Evolutionary conservation across 805 yeast species (phyloP).

Genomic region (Wickerhamomyces chambardii): DNA sequence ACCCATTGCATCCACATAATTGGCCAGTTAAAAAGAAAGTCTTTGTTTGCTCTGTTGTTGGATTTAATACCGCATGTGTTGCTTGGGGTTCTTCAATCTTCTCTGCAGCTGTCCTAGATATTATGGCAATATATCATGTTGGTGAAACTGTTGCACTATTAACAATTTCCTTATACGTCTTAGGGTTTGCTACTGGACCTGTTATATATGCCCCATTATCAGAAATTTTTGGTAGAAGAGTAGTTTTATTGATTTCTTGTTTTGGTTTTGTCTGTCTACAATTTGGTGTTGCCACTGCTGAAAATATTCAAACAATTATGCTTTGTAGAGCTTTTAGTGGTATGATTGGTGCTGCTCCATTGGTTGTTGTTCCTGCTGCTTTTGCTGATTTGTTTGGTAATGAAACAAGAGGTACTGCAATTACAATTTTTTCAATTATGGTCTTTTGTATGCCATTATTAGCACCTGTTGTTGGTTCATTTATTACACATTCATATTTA

Average conservation of each 20-base stretch:
- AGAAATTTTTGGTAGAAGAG: conserved; percentile 67
- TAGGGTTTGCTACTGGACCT: conserved; percentile 94
- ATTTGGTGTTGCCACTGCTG: conserved; percentile 71
- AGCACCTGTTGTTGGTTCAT: conserved; percentile 76
- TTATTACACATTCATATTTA: conserved; percentile 46
- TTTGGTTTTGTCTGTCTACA: conserved; percentile 51
- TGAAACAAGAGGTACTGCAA: conserved; percentile 63
- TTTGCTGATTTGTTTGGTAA: conserved; percentile 76
- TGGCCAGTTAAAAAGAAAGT: conserved; percentile 50
- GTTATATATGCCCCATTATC: conserved; percentile 84
- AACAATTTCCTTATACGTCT: conserved; percentile 73
- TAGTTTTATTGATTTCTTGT: conserved; percentile 46
- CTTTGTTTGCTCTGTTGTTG: conserved; percentile 32
- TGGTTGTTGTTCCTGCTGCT: conserved; percentile 81
- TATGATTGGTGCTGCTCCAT: conserved; percentile 73
- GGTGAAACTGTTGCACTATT: conserved; percentile 63
- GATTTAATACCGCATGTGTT: conserved; percentile 39
- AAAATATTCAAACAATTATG: conserved; percentile 69
- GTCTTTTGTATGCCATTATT: conserved; percentile 75
- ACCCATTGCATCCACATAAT: conserved; percentile 75
- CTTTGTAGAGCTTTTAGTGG: conserved; percentile 78
- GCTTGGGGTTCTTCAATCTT: conserved; percentile 83
- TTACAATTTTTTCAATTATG: conserved; percentile 60
- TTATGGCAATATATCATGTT: conserved; percentile 47
- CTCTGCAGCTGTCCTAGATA: conserved; percentile 45